Evolutionary conservation across 352 stramenopile genomes (phyloP).

Genomic region (Phytophthora tubulina): DNA sequence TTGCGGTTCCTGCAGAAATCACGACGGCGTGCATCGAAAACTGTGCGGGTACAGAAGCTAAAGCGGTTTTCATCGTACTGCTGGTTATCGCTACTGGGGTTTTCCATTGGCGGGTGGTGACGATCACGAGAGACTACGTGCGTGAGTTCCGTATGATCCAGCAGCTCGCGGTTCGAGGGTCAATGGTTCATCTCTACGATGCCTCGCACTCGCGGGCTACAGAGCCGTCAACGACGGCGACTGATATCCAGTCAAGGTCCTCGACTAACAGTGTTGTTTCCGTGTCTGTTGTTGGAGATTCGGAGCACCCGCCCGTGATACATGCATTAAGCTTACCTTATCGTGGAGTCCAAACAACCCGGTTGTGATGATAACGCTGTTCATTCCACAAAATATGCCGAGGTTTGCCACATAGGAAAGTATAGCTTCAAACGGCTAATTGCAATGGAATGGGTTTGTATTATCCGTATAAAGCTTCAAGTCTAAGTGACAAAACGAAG

Average conservation of each 20-base stretch:
- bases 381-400: not conserved
- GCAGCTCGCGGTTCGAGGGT: slow-evolving; percentile 12
- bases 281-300: slow-evolving; percentile 1
- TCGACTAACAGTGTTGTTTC: slow-evolving; percentile 19
- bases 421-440: not conserved
- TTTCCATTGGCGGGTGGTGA: slow-evolving; percentile 44
- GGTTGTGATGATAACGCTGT: slow-evolving; percentile 1
- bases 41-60: slow-evolving; percentile 27
- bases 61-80: slow-evolving; percentile 40
- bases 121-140: slow-evolving; percentile 42
- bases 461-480: slow-evolving; percentile 19
- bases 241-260: slow-evolving; percentile 28
- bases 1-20: slow-evolving; percentile 36
- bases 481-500: slow-evolving; percentile 21
- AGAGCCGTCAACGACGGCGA: slow-evolving; percentile 29
- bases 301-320: not conserved
- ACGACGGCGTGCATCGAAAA: slow-evolving; percentile 8
- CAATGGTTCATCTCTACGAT: slow-evolving; percentile 7
- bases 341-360: not conserved
- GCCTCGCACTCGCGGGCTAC: slow-evolving; percentile 18
- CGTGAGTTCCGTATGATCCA: slow-evolving; percentile 47
- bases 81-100: slow-evolving; percentile 33
- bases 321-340: not conserved
- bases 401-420: too few relatives aligned
- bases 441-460: slow-evolving; percentile 10